Base-by-base conservation (phyloP, 1,284 basidiomycete species). In the Rhodotorula glutinis region DNA sequence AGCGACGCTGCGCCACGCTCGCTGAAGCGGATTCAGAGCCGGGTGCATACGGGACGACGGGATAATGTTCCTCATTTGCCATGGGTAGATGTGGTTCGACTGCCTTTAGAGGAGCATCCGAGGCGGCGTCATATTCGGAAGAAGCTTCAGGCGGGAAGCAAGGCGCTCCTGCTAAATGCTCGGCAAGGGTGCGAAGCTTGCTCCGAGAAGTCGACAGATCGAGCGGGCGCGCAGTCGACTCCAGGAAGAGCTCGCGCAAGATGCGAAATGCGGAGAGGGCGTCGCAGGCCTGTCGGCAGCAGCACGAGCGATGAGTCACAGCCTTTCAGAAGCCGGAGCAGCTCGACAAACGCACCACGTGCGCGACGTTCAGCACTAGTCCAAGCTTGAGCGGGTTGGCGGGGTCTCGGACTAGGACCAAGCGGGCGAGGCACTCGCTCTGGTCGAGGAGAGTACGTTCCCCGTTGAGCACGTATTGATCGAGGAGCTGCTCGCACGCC, bases 321-420 rank as follows among this genome's bases (percentile, higher is more conserved):
- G n/a, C n/a, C n/a, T n/a, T n/a, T 19, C 21, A 23, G 21, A n/a
- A 30, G 30, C 21, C 13, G 1, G 14, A 11, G 30, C 21, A 38
- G 33, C 11, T 38, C 5, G 19, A 7, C 62, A 52, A 21, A 61
- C 67, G 49, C 30, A 69, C 70, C 14, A 62, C 65, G 25, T 70
- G 70, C 14, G 70, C 63, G 53, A 72, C 55, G 44, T 62, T 62
- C 2, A 72, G 65, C 23, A 67, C 55, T 46, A 72, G 56, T 1
- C 62, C 62, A 0, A 66, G 46, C 47, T 46, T 10, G 23, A 30
- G n/a, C 49, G 56, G 29, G 1, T 49, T n/a, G 1, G 2, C 14
- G 25, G 30, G 33, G 17, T 47, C 40, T 4, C 17, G 46, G 13
- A 67, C 51, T 21, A 67, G 21, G 11, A 70, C 30, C 21, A 72